Evolutionary conservation across 2,329 filamentous ascomycete genomes (phyloP).

Genomic region (Huntiella bhutanensis): DNA sequence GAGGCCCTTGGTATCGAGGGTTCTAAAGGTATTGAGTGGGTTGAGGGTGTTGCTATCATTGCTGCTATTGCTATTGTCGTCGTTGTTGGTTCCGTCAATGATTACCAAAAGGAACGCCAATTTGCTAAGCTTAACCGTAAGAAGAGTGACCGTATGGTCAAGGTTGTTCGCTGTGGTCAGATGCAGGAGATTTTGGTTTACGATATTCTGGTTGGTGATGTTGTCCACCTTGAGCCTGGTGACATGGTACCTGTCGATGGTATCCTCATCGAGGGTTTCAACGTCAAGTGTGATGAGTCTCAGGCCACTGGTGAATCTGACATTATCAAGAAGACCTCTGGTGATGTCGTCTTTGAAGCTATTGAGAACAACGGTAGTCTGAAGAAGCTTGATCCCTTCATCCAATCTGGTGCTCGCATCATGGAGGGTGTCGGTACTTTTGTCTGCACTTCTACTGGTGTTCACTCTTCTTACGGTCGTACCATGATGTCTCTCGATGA

Average conservation of each 20-base stretch:
- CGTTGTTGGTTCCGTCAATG: conserved; percentile 56
- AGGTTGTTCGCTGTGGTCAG: conserved; percentile 51
- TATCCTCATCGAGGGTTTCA: conserved; percentile 52
- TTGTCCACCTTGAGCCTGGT: conserved; percentile 54
- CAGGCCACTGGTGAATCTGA: conserved; percentile 67
- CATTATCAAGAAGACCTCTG: conserved; percentile 47
- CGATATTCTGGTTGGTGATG: conserved; percentile 50
- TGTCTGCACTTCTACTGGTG: conserved; percentile 53
- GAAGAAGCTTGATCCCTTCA: conserved; percentile 63
- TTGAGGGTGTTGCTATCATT: conserved; percentile 67
- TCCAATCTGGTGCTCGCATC: conserved; percentile 66
- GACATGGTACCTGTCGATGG: conserved; percentile 59
- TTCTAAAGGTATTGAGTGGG: conserved; percentile 50
- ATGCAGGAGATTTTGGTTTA: conserved; percentile 51
- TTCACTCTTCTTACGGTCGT: conserved; percentile 57
- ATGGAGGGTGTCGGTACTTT: conserved; percentile 62
- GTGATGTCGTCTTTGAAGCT: conserved; percentile 48
- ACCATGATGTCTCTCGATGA: conserved; percentile 58
- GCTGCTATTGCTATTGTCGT: conserved; percentile 64
- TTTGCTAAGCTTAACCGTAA: conserved; percentile 64
- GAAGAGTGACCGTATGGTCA: conserved; percentile 57
- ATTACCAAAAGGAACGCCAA: conserved; percentile 64
- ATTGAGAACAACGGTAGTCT: conserved; percentile 47
- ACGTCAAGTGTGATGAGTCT: conserved; percentile 60
- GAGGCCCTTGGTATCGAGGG: conserved; percentile 45